A percentile compares a stretch with the other conserved stretches of the same genome.
phyloP scores from a whole-genome alignment of 176 grass and related monocot genomes.

The Bonia amplexicaulis region DNA sequence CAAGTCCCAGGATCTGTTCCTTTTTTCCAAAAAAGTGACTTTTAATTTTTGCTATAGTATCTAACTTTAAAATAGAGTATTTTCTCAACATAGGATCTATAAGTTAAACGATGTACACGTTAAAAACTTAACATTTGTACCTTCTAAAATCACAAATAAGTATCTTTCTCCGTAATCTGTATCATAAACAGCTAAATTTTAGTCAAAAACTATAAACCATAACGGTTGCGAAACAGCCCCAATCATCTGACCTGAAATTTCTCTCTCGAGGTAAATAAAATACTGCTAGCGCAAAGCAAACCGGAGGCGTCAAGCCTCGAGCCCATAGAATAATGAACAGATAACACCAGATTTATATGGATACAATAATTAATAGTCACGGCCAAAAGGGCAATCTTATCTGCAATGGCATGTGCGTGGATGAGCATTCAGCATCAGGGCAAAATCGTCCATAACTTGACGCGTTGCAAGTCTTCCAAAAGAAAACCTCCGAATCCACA shows the following conservation, averaged over 20 bases:
- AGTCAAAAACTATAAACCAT: too few relatives aligned
- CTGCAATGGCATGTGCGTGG: background rate
- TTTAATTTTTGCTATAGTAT: too few relatives aligned
- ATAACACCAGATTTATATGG: background rate
- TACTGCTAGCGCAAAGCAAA: background rate
- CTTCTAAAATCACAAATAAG: too few relatives aligned
- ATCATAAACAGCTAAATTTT: too few relatives aligned
- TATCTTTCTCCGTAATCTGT: too few relatives aligned
- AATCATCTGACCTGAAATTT: background rate
- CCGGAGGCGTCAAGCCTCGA: background rate
- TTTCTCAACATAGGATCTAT: too few relatives aligned
- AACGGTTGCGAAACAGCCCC: too few relatives aligned
- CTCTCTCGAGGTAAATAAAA: background rate
- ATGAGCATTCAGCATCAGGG: background rate
- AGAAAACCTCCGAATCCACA: background rate
- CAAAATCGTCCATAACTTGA: background rate
- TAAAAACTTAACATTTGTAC: too few relatives aligned
- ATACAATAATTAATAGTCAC: background rate
- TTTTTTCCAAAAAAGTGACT: too few relatives aligned
- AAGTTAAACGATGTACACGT: too few relatives aligned
- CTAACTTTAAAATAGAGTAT: too few relatives aligned
- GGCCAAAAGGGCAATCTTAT: background rate
- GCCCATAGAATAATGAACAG: background rate
- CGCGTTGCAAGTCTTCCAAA: slow-evolving; percentile 16
- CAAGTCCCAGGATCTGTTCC: background rate